Conservation (phyloP, 2,329 filamentous ascomycete species). For the Sordariomycetes sp. region DNA sequence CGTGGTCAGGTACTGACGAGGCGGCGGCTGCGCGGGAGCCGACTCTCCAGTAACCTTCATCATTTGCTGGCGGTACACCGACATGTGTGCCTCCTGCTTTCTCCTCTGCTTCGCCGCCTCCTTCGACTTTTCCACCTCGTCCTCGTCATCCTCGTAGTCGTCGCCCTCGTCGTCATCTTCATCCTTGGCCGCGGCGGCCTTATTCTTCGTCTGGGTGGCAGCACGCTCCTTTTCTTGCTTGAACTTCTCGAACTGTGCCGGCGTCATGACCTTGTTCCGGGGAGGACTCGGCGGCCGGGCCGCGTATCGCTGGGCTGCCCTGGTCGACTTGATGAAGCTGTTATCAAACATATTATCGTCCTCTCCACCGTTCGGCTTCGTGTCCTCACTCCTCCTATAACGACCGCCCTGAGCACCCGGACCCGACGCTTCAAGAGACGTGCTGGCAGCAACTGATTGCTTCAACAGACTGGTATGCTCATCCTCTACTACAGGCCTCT, state of each 20-base stretch:
- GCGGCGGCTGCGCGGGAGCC: slow-evolving; percentile 18
- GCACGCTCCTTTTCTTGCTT: slow-evolving; percentile 62
- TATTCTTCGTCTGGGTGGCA: slow-evolving; percentile 26
- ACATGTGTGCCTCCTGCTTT: slow-evolving; percentile 84
- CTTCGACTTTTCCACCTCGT: slow-evolving; percentile 66
- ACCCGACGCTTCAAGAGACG: slow-evolving; percentile 23
- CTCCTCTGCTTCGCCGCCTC: slow-evolving; percentile 65
- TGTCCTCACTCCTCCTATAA: slow-evolving; percentile 30
- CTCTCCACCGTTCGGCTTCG: slow-evolving; percentile 23
- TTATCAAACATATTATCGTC: slow-evolving; percentile 48
- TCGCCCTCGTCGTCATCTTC: slow-evolving; percentile 55
- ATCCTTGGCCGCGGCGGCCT: slow-evolving; percentile 37
- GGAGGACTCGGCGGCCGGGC: slow-evolving; percentile 26
- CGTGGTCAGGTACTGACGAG: slow-evolving; percentile 12
- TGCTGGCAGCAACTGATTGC: slow-evolving; percentile 39
- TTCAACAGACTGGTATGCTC: slow-evolving; percentile 42
- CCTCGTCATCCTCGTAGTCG: slow-evolving; percentile 63
- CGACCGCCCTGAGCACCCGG: slow-evolving; percentile 9
- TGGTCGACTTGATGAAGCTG: slow-evolving; percentile 25
- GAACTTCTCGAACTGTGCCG: slow-evolving; percentile 75
- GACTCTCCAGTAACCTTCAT: slow-evolving; percentile 86
- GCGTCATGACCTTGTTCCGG: slow-evolving; percentile 77
- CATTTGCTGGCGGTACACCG: slow-evolving; percentile 88
- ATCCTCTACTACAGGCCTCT: slow-evolving; percentile 30
- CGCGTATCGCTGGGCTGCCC: slow-evolving; percentile 22